Percentiles rank a stretch among this genome's conserved stretches.
phyloP scores from a whole-genome alignment of 345 rosid species.

The Salix udensis region DNA sequence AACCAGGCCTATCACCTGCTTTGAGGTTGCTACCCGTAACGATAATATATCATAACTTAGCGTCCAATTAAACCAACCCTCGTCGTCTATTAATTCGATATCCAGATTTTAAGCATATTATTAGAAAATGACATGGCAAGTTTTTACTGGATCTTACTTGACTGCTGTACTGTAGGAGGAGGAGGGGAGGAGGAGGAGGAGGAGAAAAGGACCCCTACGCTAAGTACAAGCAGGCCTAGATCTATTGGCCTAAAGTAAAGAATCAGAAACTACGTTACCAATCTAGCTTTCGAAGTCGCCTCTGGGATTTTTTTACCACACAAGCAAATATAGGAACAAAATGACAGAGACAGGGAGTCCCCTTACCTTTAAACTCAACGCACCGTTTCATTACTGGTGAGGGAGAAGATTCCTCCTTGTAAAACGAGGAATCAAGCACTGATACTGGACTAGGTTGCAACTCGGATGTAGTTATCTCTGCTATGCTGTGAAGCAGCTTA shows the following conservation, averaged over 20 bases:
- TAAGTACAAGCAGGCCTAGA: constrained; percentile 11
- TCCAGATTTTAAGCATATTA: background rate
- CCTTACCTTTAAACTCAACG: constrained; percentile 68
- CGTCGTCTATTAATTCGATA: background rate
- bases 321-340: background rate
- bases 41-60: background rate
- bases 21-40: background rate
- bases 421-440: constrained; percentile 77
- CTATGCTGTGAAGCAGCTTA: constrained; percentile 80
- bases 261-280: constrained; percentile 22
- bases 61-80: background rate
- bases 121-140: constrained; percentile 3
- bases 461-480: constrained; percentile 71
- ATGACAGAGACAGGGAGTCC: background rate
- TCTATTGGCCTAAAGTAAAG: constrained; percentile 5
- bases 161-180: background rate
- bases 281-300: constrained; percentile 11
- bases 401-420: constrained; percentile 79
- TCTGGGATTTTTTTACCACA: background rate
- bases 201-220: constrained; percentile 9
- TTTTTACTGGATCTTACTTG: background rate
- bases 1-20: background rate
- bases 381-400: constrained; percentile 79
- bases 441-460: constrained; percentile 95
- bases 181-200: too few species aligned